Evolutionary conservation across 345 rosid genomes (phyloP), one percentile per base, ranked within the genome.

Genomic region (Dimocarpus longan): DNA sequence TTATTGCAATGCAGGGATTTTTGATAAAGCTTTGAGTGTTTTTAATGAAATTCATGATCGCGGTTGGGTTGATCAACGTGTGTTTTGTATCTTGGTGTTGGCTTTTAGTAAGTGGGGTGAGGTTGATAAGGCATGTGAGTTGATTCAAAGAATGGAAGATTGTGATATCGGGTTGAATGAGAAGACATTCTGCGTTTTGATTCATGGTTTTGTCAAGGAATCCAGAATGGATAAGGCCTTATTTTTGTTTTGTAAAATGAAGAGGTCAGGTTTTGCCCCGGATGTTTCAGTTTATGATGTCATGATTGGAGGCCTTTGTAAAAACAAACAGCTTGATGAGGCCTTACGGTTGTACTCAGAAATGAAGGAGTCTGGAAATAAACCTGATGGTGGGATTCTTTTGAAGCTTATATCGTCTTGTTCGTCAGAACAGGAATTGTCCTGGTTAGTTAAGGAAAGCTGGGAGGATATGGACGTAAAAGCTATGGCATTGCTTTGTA

Each of bases 201-300:
- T 92, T 85, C 95, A 95, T 78, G 97, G 97, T 68, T 88, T 93
- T 46, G 92, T 90, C 66, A 91, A 77, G 84, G 87, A 87, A 65
- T 77, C 78, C 21, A 88, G 92, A 77, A 70, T 91, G 68, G 98
- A 92, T 73, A 90, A 83, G 80, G 98, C 92, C 43, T 85, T 93
- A 43, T 71, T 69, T 46, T 78, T 95, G 86, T 91, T 91, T 76
- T 83, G 84, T 80, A 90, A 88, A 82, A 90, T 92, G 94, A 71
- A 77, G 68, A 74, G 82, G 56, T 84, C 80, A 13, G 94, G 95
- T 63, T 82, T 91, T 85, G n/a, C 39, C 15, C 92, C 88, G 64
- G 86, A 84, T 76, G 78, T 91, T 73, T 86, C 91, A 4, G 81
- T 89, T 76, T 93, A 87, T 83, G 93, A 95, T 85, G 95, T 87